phyloP scores from a whole-genome alignment of 2,329 filamentous ascomycete species.

The Claviceps arundinis region DNA sequence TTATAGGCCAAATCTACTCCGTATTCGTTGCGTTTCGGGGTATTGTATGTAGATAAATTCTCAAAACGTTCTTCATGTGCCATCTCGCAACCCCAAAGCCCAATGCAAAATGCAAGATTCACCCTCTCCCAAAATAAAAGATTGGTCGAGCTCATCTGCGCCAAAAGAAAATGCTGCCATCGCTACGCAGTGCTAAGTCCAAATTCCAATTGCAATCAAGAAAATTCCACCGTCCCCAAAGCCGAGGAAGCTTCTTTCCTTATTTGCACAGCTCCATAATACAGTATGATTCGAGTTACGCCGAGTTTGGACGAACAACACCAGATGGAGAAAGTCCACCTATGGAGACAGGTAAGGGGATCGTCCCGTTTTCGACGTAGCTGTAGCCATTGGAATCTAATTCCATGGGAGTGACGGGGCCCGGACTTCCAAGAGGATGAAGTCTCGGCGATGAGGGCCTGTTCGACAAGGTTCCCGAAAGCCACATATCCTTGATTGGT shows the following conservation, averaged over 20 bases:
- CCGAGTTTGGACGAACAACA: neutral
- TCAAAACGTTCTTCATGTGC: neutral
- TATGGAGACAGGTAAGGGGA: neutral
- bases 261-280: too few relatives aligned
- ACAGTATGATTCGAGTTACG: neutral
- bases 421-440: conserved; percentile 41
- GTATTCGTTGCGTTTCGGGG: neutral
- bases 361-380: conserved; percentile 19
- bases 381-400: conserved; percentile 28
- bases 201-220: neutral
- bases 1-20: neutral
- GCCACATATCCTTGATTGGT: conserved; percentile 24
- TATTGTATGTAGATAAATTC: neutral
- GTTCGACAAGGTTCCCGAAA: conserved; percentile 23
- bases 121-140: neutral
- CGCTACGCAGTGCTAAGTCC: neutral
- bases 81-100: neutral
- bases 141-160: neutral
- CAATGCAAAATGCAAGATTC: neutral
- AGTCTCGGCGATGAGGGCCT: conserved; percentile 39
- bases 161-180: neutral
- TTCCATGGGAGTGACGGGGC: conserved; percentile 49
- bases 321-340: neutral
- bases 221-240: neutral
- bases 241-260: neutral